These are phyloP conservation scores for Xylariaceae sp. DNA, from an alignment of 2,329 filamentous ascomycete species.

Conservation along the genomic window DNA sequence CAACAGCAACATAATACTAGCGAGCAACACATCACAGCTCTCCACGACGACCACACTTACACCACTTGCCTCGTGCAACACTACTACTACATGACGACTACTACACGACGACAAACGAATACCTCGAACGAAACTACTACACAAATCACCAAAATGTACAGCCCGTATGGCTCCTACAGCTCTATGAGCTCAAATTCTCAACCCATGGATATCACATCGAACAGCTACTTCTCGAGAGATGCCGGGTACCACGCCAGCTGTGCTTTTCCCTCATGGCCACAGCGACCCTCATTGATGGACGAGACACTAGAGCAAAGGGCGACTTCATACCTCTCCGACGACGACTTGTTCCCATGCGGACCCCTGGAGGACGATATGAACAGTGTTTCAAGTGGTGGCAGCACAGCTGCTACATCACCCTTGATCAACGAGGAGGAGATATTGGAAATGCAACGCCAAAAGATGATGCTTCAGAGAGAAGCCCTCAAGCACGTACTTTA, in stretches of 20 bases:
- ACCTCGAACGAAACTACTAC: conserved; percentile 1
- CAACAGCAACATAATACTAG: conserved; percentile 13
- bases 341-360: conserved; percentile 56
- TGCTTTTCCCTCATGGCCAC: conserved; percentile 42
- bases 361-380: conserved; percentile 47
- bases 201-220: conserved; percentile 31
- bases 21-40: conserved; percentile 1
- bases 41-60: background rate
- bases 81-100: conserved; percentile 3
- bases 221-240: conserved; percentile 27
- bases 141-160: conserved; percentile 25
- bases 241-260: conserved; percentile 31
- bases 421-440: conserved; percentile 44
- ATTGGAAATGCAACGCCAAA: conserved; percentile 48
- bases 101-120: conserved; percentile 6
- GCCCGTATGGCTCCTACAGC: conserved; percentile 35
- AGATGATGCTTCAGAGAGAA: conserved; percentile 49
- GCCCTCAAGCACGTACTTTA: conserved; percentile 45
- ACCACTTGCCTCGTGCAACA: background rate
- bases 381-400: conserved; percentile 42
- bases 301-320: conserved; percentile 36
- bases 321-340: conserved; percentile 58
- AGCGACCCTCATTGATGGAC: conserved; percentile 33
- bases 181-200: conserved; percentile 32
- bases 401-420: conserved; percentile 41